Percentiles rank a stretch among this genome's conserved stretches.
Conservation (phyloP, 2,329 filamentous ascomycete species). For the Botrytis aclada region DNA sequence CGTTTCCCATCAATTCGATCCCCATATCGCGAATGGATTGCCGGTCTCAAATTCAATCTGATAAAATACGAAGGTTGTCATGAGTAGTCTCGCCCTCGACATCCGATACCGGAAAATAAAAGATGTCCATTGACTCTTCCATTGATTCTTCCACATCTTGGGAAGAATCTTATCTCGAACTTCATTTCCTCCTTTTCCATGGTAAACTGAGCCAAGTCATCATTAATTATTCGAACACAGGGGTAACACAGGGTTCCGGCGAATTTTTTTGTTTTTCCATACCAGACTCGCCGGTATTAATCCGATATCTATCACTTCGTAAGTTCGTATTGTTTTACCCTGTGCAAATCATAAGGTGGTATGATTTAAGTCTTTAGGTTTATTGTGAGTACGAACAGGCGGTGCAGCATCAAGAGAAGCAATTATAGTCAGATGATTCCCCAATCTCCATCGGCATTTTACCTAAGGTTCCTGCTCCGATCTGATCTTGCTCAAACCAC, state of each 20-base stretch:
- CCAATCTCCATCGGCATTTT: background rate
- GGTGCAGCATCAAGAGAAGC: background rate
- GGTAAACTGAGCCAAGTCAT: background rate
- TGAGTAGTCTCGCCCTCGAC: too few relatives aligned
- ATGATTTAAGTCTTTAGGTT: background rate
- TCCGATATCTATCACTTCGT: background rate
- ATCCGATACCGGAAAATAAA: background rate
- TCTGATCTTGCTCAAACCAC: background rate
- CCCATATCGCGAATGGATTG: background rate
- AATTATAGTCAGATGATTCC: background rate
- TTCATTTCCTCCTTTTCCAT: background rate
- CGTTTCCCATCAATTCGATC: background rate
- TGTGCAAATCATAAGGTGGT: background rate
- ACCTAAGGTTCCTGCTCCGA: background rate
- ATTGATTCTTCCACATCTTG: background rate
- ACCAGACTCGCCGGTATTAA: background rate
- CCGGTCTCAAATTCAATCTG: background rate
- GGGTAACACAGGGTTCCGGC: background rate
- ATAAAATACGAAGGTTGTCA: background rate
- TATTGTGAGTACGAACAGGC: background rate
- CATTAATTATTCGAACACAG: background rate
- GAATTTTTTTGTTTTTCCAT: background rate
- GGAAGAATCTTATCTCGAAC: background rate
- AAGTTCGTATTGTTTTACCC: background rate
- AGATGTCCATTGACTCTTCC: background rate